phyloP scores from a whole-genome alignment of 805 yeast species.

The Suhomyces emberorum region DNA sequence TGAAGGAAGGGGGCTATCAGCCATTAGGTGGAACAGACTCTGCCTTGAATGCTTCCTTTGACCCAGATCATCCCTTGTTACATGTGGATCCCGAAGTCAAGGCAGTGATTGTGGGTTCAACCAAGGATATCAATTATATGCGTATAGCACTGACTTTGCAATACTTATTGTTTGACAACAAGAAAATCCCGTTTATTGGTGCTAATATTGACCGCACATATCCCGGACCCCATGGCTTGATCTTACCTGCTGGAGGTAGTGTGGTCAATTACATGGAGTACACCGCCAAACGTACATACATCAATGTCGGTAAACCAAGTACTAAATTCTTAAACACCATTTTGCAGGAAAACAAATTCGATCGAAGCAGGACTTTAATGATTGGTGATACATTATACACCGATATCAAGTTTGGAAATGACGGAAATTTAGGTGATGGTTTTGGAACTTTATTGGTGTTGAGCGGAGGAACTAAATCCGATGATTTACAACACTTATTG shows the following conservation, averaged over 20 bases:
- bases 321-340: slow-evolving; percentile 27
- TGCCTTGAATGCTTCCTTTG: slow-evolving; percentile 22
- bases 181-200: slow-evolving; percentile 36
- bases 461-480: slow-evolving; percentile 32
- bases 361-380: slow-evolving; percentile 30
- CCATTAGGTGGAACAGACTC: slow-evolving; percentile 36
- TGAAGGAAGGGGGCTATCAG: slow-evolving; percentile 28
- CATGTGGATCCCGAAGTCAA: slow-evolving; percentile 35
- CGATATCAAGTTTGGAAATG: slow-evolving; percentile 43
- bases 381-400: slow-evolving; percentile 43
- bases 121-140: slow-evolving; percentile 36
- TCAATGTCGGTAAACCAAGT: slow-evolving; percentile 41
- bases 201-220: slow-evolving; percentile 40
- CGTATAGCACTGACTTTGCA: slow-evolving; percentile 36
- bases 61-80: slow-evolving; percentile 23
- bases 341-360: slow-evolving; percentile 24
- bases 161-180: slow-evolving; percentile 30
- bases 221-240: slow-evolving; percentile 37
- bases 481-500: slow-evolving; percentile 19
- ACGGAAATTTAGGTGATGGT: slow-evolving; percentile 32
- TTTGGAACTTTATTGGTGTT: slow-evolving; percentile 32
- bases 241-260: slow-evolving; percentile 41
- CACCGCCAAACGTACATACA: slow-evolving; percentile 30
- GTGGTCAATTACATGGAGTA: slow-evolving; percentile 37
- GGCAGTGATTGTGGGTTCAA: slow-evolving; percentile 41